Conservation (phyloP, 1,284 basidiomycete genomes). For the Coniferiporia sulphurascens region DNA sequence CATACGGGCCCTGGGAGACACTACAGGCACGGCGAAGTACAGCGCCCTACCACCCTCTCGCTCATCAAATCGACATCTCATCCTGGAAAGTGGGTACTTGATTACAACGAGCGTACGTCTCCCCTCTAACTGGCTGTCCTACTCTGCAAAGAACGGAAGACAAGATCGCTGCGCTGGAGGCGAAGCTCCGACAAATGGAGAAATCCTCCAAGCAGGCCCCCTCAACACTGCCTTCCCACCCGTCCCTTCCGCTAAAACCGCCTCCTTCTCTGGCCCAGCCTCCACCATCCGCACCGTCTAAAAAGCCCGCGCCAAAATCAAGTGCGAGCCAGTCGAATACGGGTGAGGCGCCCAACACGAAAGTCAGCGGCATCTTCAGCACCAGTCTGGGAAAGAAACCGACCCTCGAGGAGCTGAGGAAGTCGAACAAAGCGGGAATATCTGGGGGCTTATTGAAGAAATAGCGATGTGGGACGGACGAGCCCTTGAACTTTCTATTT, state of each 20-base stretch:
- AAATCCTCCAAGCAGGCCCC: slow-evolving; percentile 28
- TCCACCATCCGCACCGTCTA: slow-evolving; percentile 2
- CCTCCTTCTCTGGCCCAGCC: slow-evolving; percentile 19
- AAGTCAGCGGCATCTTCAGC: slow-evolving; percentile 2
- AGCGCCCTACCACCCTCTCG: slow-evolving; percentile 82
- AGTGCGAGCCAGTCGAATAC: neutral
- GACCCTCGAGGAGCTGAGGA: slow-evolving; percentile 19
- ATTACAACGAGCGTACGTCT: neutral
- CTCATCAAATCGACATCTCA: slow-evolving; percentile 70
- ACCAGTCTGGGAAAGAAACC: slow-evolving; percentile 18
- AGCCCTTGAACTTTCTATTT: too few relatives aligned
- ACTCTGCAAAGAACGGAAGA: slow-evolving; percentile 57
- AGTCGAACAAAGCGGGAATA: slow-evolving; percentile 7
- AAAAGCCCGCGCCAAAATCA: neutral
- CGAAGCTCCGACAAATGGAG: slow-evolving; percentile 83
- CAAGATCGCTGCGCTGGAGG: slow-evolving; percentile 94
- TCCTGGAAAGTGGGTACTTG: slow-evolving; percentile 31
- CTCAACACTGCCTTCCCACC: slow-evolving; percentile 32
- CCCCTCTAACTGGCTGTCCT: neutral
- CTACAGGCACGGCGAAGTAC: slow-evolving; percentile 40
- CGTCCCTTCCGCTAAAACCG: slow-evolving; percentile 51
- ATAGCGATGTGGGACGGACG: neutral
- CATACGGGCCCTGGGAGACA: slow-evolving; percentile 21
- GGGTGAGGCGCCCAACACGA: neutral
- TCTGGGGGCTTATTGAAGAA: slow-evolving; percentile 5